Base-by-base conservation (phyloP, 1,284 basidiomycete species). In the Moesziomyces sp. region DNA sequence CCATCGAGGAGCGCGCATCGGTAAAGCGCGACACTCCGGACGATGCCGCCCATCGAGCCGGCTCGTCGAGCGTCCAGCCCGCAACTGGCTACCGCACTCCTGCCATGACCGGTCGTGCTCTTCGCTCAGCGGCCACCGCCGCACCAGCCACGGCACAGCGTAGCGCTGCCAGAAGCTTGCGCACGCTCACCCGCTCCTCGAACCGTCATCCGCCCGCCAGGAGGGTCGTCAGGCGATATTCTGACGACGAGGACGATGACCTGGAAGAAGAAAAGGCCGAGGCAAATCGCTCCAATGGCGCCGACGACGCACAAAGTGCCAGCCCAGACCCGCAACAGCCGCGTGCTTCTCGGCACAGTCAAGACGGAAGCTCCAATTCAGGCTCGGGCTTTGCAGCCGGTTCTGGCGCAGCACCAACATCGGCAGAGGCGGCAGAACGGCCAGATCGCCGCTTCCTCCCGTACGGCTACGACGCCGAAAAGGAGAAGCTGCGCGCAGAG, bases 231-330 rank as follows among this genome's bases (percentile, higher is more conserved):
- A 66, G 74, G 40, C 67, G 77, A 43, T 65, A 79, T 28, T 76
- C 76, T 19, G 77, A 81, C n/a, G 78, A 80, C 50, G 79, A 80
- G 42, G 76, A 72, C n/a, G 66, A 69, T n/a, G 70, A 71, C 14
- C 40, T 71, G n/a, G 66, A 72, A 3, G 74, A 66, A 14, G 60
- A 68, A 28, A 54, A 40, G 4, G 58, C 24, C 9, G 24, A 50
- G 24, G 57, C 18, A 13, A 58, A 65, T n/a, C 26, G 44, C 18
- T 53, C 43, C 21, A 58, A 65, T 14, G 26, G 44, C 18, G 56
- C 43, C 21, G 60, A 57, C 11, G 61, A 65, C 4, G 56, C 50
- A 16, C 61, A 63, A 6, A 63, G 54, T 50, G 50, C 51, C 44
- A 64, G 62, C 44, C 61, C 57, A 1, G 65, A 51, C n/a, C 47